Percentiles rank a stretch among this genome's conserved stretches.
These are phyloP conservation scores for Botrytis galanthina DNA, from an alignment of 2,329 filamentous ascomycete species.

Conservation along the genomic window DNA sequence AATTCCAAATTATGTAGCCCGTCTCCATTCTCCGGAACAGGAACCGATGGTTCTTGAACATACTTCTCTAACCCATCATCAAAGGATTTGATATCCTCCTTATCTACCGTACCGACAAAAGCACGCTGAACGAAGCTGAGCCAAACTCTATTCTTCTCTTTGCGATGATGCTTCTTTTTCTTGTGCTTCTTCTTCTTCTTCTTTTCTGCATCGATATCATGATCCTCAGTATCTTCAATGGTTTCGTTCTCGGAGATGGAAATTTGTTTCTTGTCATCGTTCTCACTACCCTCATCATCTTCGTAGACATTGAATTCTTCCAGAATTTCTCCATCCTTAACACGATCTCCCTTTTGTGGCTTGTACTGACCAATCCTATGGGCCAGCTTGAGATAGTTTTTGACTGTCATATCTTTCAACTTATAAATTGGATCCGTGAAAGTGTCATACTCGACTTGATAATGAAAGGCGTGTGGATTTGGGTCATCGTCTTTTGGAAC, in stretches of 20 bases:
- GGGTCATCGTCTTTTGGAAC: slow-evolving; percentile 53
- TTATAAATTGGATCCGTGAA: slow-evolving; percentile 72
- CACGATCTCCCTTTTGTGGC: slow-evolving; percentile 37
- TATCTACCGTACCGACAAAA: slow-evolving; percentile 71
- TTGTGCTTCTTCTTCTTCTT: slow-evolving; percentile 37
- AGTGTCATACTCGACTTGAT: slow-evolving; percentile 84
- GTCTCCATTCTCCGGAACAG: not conserved
- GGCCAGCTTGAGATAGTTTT: slow-evolving; percentile 76
- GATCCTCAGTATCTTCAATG: slow-evolving; percentile 35
- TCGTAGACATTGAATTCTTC: slow-evolving; percentile 21
- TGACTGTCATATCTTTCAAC: slow-evolving; percentile 79
- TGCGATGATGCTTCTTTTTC: slow-evolving; percentile 51
- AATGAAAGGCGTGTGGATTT: slow-evolving; percentile 64
- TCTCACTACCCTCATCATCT: slow-evolving; percentile 32
- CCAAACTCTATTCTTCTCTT: slow-evolving; percentile 69
- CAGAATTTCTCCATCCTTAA: slow-evolving; percentile 25
- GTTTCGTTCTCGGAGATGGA: slow-evolving; percentile 30
- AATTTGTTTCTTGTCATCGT: slow-evolving; percentile 22
- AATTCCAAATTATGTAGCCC: slow-evolving; percentile 8
- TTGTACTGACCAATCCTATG: slow-evolving; percentile 66
- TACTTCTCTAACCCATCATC: slow-evolving; percentile 4
- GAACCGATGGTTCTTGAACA: slow-evolving; percentile 1
- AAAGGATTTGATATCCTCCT: slow-evolving; percentile 56
- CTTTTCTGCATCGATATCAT: slow-evolving; percentile 35
- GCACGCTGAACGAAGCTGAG: slow-evolving; percentile 73